Percentiles rank a stretch among this genome's conserved stretches.
Evolutionary conservation across 1,284 basidiomycete species (phyloP).

Genomic region (Ceratobasidium sp.): DNA sequence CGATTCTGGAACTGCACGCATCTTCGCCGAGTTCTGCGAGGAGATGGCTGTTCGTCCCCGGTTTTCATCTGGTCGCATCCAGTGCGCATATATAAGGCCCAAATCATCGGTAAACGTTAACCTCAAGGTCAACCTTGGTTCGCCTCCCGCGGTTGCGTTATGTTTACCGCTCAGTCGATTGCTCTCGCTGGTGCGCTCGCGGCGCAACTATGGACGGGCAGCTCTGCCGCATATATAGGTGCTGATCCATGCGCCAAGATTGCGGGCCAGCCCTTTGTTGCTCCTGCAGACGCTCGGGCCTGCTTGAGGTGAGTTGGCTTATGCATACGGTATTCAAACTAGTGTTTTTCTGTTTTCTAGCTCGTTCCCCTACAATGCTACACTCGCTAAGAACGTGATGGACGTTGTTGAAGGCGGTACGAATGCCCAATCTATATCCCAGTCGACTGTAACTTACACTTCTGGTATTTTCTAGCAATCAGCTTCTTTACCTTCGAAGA

Average conservation of each 20-base stretch:
- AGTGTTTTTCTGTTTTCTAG: conserved; percentile 52
- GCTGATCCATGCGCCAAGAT: conserved; percentile 66
- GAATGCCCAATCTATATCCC: not conserved
- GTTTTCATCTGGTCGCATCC: not conserved
- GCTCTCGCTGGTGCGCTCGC: conserved; percentile 26
- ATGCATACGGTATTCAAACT: not conserved
- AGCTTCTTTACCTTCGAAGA: conserved; percentile 77
- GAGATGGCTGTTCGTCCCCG: not conserved
- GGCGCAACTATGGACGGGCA: conserved; percentile 22
- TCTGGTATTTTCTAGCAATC: conserved; percentile 60
- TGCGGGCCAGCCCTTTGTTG: conserved; percentile 64
- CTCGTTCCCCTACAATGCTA: conserved; percentile 75
- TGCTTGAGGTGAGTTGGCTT: conserved; percentile 57
- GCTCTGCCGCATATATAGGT: conserved; percentile 1
- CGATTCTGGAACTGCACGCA: not conserved
- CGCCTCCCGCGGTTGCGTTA: not conserved
- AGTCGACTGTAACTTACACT: not conserved
- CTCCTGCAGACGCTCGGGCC: conserved; percentile 68
- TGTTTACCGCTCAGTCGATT: conserved; percentile 15
- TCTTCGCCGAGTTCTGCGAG: not conserved
- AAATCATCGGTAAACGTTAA: not conserved
- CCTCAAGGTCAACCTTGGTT: not conserved
- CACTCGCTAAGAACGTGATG: conserved; percentile 69
- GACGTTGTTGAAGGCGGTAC: conserved; percentile 45
- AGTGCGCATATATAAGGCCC: conserved; percentile 7